phyloP scores from a whole-genome alignment of 805 yeast species.

The Lipomyces anomalus region DNA sequence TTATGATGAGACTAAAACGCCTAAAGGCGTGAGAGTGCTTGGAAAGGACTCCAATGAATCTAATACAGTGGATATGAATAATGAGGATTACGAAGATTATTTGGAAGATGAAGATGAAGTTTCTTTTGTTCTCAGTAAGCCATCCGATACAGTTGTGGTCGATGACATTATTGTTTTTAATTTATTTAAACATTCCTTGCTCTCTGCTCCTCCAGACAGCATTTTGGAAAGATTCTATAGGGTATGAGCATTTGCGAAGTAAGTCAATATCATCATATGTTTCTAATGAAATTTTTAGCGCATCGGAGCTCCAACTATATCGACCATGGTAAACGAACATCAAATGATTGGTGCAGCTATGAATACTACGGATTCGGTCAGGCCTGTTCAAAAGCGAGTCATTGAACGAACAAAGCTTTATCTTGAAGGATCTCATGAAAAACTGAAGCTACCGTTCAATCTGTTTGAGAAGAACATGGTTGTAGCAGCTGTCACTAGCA shows the following conservation, averaged over 20 bases:
- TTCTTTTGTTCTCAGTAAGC: slow-evolving; percentile 26
- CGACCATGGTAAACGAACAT: slow-evolving; percentile 28
- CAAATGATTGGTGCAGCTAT: slow-evolving; percentile 27
- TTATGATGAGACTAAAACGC: slow-evolving; percentile 27
- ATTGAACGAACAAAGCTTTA: slow-evolving; percentile 33
- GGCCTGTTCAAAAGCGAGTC: slow-evolving; percentile 26
- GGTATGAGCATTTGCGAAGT: slow-evolving; percentile 2
- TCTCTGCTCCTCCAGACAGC: slow-evolving; percentile 34
- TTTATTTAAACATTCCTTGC: slow-evolving; percentile 31
- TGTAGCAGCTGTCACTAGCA: slow-evolving; percentile 26
- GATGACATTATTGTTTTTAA: slow-evolving; percentile 36
- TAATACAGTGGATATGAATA: slow-evolving; percentile 13
- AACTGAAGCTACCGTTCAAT: slow-evolving; percentile 5
- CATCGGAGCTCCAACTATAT: slow-evolving; percentile 31
- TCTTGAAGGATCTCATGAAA: slow-evolving; percentile 8
- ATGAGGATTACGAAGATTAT: slow-evolving; percentile 12
- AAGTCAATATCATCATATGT: no score
- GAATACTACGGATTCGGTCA: slow-evolving; percentile 9
- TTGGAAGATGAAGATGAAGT: slow-evolving; percentile 14
- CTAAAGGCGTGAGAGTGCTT: slow-evolving; percentile 21
- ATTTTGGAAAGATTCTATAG: slow-evolving; percentile 31
- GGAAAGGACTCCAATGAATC: slow-evolving; percentile 27
- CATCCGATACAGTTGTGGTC: slow-evolving; percentile 32
- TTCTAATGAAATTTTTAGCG: slow-evolving; percentile 6
- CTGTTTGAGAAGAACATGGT: slow-evolving; percentile 19